Percentiles rank a stretch among this genome's conserved stretches.
Evolutionary conservation across 2,329 filamentous ascomycete genomes (phyloP).

Genomic region (Fusarium equiseti): DNA sequence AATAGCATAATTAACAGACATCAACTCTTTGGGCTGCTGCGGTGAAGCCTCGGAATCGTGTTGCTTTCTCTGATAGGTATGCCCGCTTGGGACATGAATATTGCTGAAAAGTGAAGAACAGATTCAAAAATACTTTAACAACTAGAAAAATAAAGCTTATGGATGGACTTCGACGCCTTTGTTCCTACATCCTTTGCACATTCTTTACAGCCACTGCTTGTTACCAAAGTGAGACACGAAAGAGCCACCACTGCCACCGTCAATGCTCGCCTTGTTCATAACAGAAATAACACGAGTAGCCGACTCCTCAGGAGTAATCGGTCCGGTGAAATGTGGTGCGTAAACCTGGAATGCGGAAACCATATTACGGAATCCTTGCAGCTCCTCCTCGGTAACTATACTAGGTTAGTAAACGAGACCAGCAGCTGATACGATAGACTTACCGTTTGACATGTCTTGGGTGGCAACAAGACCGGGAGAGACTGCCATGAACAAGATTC

Average conservation of each 20-base stretch:
- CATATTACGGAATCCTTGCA: slow-evolving; percentile 40
- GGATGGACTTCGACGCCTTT: not conserved
- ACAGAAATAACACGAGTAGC: slow-evolving; percentile 52
- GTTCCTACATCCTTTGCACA: not conserved
- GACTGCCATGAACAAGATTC: slow-evolving; percentile 64
- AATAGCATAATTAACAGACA: not conserved
- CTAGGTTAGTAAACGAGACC: not conserved
- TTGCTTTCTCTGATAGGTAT: not conserved
- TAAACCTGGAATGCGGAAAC: slow-evolving; percentile 51
- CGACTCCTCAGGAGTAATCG: slow-evolving; percentile 53
- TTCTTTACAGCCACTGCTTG: slow-evolving; percentile 62
- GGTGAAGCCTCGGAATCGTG: not conserved
- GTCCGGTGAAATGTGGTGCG: slow-evolving; percentile 55
- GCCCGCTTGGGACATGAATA: not conserved
- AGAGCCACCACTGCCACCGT: slow-evolving; percentile 60
- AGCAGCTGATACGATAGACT: not conserved
- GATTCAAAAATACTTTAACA: not conserved
- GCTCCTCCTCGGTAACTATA: slow-evolving; percentile 46
- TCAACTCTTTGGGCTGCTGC: rapidly evolving
- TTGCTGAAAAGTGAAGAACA: not conserved
- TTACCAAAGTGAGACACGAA: slow-evolving; percentile 67
- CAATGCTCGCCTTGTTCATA: slow-evolving; percentile 50
- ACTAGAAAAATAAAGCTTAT: not conserved
- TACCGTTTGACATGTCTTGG: slow-evolving; percentile 48
- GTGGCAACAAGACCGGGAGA: slow-evolving; percentile 65